These are phyloP conservation scores for Russula olivacea DNA, from an alignment of 768 basidiomycete species.

Conservation along the genomic window DNA sequence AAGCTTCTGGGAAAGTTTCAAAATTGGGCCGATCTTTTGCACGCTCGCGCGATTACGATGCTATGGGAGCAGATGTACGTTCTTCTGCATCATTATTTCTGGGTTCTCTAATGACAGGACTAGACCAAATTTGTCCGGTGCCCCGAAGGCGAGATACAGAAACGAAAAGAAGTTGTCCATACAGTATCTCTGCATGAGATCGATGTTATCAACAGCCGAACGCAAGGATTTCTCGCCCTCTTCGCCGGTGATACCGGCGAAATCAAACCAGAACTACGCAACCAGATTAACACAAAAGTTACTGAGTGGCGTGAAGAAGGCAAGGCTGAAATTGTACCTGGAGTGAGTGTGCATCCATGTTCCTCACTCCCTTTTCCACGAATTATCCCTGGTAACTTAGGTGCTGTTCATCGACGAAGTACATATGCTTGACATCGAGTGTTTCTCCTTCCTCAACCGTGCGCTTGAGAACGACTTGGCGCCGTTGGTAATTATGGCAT, in stretches of 20 bases:
- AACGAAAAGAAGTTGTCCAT: constrained; percentile 94
- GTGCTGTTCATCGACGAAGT: constrained; percentile 99
- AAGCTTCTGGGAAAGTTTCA: constrained; percentile 92
- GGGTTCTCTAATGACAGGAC: not conserved
- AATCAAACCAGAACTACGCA: constrained; percentile 94
- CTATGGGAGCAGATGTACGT: constrained; percentile 97
- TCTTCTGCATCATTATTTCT: not conserved
- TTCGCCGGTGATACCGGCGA: constrained; percentile 97
- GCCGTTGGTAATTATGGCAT: constrained; percentile 97
- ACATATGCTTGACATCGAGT: constrained; percentile 99
- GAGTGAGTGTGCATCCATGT: constrained; percentile 47
- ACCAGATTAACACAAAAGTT: constrained; percentile 95
- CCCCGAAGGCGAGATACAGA: constrained; percentile 97
- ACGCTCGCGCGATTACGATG: constrained; percentile 96
- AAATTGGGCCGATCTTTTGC: constrained; percentile 96
- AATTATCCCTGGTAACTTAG: constrained; percentile 36
- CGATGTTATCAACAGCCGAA: constrained; percentile 97
- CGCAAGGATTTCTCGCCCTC: constrained; percentile 95
- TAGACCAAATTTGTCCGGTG: constrained; percentile 98
- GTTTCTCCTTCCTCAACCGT: constrained; percentile 97
- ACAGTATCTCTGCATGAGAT: constrained; percentile 98
- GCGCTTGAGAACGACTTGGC: constrained; percentile 91
- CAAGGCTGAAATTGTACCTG: constrained; percentile 95
- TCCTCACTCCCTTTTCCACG: not conserved
- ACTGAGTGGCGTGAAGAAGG: constrained; percentile 98